Conservation (phyloP, 2,329 filamentous ascomycete species). For the Mariannaea elegans region DNA sequence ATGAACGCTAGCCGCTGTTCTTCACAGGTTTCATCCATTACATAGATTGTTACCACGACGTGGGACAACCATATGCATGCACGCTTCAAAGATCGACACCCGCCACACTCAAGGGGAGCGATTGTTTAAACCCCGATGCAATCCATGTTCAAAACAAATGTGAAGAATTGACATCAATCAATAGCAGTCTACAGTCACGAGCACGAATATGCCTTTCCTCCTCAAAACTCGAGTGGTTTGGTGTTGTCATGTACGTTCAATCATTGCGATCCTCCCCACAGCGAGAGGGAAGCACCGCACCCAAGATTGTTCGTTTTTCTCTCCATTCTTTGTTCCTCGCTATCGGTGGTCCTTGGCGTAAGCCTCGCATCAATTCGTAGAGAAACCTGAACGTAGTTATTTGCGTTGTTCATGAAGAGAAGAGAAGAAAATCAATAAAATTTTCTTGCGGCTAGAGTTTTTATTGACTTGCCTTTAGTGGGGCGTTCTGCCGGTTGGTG, state of each 20-base stretch:
- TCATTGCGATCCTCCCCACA: constrained; percentile 68
- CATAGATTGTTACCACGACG: constrained; percentile 17
- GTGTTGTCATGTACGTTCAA: constrained; percentile 61
- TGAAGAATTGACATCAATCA: background rate
- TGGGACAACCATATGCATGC: constrained; percentile 12
- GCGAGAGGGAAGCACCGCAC: constrained; percentile 62
- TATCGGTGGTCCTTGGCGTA: constrained; percentile 58
- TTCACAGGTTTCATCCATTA: no score
- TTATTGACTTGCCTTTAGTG: constrained; percentile 25
- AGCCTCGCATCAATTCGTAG: constrained; percentile 57
- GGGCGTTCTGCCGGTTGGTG: constrained; percentile 17
- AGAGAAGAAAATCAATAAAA: constrained; percentile 29
- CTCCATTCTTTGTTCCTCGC: constrained; percentile 61
- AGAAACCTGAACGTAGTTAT: constrained; percentile 54
- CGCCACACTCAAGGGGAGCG: background rate
- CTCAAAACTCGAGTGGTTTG: background rate
- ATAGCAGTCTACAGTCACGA: constrained; percentile 10
- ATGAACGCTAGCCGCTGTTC: no score
- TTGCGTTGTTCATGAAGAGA: constrained; percentile 57
- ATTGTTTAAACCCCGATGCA: no score
- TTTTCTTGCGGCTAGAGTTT: constrained; percentile 33
- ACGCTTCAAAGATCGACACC: constrained; percentile 13
- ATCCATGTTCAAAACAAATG: background rate
- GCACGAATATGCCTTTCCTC: background rate
- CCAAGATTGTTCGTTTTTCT: constrained; percentile 66